Evolutionary conservation across 176 grass and related monocot genomes (phyloP).

Genomic region (Triticum timopheevii): DNA sequence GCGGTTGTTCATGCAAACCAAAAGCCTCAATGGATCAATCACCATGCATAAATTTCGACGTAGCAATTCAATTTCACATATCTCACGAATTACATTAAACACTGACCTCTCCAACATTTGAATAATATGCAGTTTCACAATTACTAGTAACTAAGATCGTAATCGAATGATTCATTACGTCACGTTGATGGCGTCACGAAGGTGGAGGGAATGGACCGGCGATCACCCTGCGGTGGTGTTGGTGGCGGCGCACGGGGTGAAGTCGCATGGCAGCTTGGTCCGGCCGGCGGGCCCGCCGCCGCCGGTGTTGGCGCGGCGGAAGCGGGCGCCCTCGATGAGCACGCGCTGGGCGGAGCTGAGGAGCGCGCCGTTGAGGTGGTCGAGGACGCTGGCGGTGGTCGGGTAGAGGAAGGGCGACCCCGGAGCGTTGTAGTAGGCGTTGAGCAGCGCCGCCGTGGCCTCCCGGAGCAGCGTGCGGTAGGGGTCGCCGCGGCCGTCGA

Average conservation of each 20-base stretch:
- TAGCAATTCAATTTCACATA: background rate
- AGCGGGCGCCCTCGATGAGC: constrained; percentile 53
- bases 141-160: background rate
- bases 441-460: constrained; percentile 72
- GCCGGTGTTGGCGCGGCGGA: constrained; percentile 66
- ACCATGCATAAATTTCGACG: background rate
- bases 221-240: background rate
- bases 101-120: background rate
- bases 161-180: background rate
- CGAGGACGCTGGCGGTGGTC: constrained; percentile 54
- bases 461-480: constrained; percentile 83
- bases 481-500: constrained; percentile 57
- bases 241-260: constrained; percentile 21
- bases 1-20: background rate
- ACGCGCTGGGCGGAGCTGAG: constrained; percentile 44
- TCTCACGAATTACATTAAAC: background rate
- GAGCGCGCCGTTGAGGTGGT: constrained; percentile 58
- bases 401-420: constrained; percentile 42
- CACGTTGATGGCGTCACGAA: background rate
- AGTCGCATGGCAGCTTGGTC: constrained; percentile 49
- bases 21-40: too few species aligned
- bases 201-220: too few species aligned
- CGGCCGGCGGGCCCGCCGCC: background rate
- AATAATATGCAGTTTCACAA: background rate
- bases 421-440: constrained; percentile 72